Evolutionary conservation across 169 alveolate species (phyloP).

Genomic region (Plasmodium inui): DNA sequence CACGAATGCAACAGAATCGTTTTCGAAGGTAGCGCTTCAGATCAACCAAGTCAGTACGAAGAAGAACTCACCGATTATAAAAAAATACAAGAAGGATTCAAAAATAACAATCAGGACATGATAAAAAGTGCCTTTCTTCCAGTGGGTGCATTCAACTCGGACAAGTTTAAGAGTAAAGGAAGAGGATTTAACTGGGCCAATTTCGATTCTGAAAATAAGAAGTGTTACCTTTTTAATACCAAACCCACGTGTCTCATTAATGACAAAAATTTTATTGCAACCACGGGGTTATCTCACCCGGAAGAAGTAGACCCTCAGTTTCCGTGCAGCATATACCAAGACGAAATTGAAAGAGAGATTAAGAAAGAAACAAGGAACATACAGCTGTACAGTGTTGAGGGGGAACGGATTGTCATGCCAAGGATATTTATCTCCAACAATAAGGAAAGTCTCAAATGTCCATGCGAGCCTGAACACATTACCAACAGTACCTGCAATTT

Average conservation of each 20-base stretch:
- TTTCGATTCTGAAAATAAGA: slow-evolving; percentile 54
- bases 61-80: slow-evolving; percentile 49
- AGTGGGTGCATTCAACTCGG: slow-evolving; percentile 60
- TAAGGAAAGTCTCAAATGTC: slow-evolving; percentile 41
- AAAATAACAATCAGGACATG: slow-evolving; percentile 16
- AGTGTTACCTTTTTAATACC: slow-evolving; percentile 75
- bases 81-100: slow-evolving; percentile 20
- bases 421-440: slow-evolving; percentile 76
- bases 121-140: slow-evolving; percentile 68
- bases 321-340: slow-evolving; percentile 81
- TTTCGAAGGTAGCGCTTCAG: slow-evolving; percentile 83
- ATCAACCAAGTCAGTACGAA: slow-evolving; percentile 75
- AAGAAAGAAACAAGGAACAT: not conserved
- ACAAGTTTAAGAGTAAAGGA: slow-evolving; percentile 76
- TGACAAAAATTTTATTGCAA: slow-evolving; percentile 78
- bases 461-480: slow-evolving; percentile 41
- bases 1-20: slow-evolving; percentile 79
- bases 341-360: slow-evolving; percentile 42
- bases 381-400: not conserved
- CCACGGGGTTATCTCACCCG: slow-evolving; percentile 82
- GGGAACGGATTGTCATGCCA: slow-evolving; percentile 37
- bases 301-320: slow-evolving; percentile 75
- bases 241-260: slow-evolving; percentile 83
- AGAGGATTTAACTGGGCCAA: slow-evolving; percentile 86
- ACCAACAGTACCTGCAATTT: slow-evolving; percentile 24